These are phyloP conservation scores for Phyllostachys edulis DNA, from an alignment of 176 grass and related monocot species.

Conservation along the genomic window DNA sequence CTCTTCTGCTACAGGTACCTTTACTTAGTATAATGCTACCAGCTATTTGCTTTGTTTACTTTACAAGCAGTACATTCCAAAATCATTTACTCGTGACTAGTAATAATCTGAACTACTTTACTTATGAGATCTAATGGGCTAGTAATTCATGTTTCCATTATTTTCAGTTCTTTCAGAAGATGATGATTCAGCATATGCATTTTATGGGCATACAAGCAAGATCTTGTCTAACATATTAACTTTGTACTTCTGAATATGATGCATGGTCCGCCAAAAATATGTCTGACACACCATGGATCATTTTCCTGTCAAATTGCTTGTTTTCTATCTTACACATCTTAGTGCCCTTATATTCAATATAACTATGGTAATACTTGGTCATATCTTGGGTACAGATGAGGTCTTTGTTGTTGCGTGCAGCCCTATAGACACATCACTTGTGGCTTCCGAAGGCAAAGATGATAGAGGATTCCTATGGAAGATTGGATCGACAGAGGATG, in stretches of 20 bases:
- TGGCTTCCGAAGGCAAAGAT: too few species aligned
- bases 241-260: neutral
- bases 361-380: constrained; percentile 1
- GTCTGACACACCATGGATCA: neutral
- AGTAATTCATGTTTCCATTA: constrained; percentile 3
- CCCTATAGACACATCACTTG: too few species aligned
- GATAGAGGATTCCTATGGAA: too few species aligned
- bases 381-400: too few species aligned
- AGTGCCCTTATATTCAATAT: neutral
- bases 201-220: constrained; percentile 54
- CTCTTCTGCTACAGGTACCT: constrained; percentile 1
- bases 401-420: too few species aligned
- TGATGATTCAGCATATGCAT: too few species aligned
- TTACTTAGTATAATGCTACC: neutral
- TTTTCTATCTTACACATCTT: constrained; percentile 18
- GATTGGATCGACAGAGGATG: too few species aligned
- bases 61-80: neutral
- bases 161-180: constrained; percentile 32
- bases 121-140: neutral
- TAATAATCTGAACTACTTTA: neutral
- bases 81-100: too few species aligned
- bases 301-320: neutral
- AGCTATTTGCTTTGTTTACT: neutral
- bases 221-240: neutral
- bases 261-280: neutral